Evolutionary conservation across 768 basidiomycete species (phyloP).

Genomic region (Cyclocybe aegerita): DNA sequence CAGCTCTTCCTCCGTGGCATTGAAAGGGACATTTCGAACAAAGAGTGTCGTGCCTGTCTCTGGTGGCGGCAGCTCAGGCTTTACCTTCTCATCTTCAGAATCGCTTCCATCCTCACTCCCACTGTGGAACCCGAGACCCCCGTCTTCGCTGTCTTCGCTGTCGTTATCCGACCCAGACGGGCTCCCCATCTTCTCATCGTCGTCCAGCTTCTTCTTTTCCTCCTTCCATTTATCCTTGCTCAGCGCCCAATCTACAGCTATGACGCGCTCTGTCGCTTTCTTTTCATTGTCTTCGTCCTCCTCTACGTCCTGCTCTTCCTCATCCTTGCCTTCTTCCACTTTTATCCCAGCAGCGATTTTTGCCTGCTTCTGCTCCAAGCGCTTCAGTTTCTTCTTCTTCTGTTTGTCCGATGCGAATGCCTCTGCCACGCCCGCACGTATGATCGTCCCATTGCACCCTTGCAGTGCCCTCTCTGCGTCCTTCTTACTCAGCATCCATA

Average conservation of each 20-base stretch:
- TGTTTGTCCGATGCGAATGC: conserved; percentile 60
- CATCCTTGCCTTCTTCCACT: conserved; percentile 28
- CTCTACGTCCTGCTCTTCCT: conserved; percentile 33
- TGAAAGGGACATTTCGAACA: conserved; percentile 90
- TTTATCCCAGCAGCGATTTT: conserved; percentile 36
- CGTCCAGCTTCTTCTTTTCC: conserved; percentile 58
- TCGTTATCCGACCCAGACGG: conserved; percentile 28
- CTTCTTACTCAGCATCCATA: conserved; percentile 87
- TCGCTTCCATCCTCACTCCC: conserved; percentile 38
- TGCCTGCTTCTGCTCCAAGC: conserved; percentile 52
- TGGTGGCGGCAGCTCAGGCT: conserved; percentile 75
- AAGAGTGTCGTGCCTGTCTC: conserved; percentile 92
- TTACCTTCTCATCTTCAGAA: conserved; percentile 34
- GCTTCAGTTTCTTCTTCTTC: conserved; percentile 61
- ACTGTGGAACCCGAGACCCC: conserved; percentile 44
- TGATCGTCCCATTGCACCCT: conserved; percentile 72
- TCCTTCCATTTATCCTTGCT: conserved; percentile 93
- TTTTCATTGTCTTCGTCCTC: conserved; percentile 33
- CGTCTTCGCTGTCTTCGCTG: conserved; percentile 39
- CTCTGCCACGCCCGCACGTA: conserved; percentile 64
- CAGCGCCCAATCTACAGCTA: conserved; percentile 96
- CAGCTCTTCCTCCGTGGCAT: conserved; percentile 91
- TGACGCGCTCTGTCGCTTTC: conserved; percentile 52
- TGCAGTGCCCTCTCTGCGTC: conserved; percentile 84
- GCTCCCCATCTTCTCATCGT: conserved; percentile 36